phyloP scores from a whole-genome alignment of 1,284 basidiomycete genomes.

The Schizophyllum commune region DNA sequence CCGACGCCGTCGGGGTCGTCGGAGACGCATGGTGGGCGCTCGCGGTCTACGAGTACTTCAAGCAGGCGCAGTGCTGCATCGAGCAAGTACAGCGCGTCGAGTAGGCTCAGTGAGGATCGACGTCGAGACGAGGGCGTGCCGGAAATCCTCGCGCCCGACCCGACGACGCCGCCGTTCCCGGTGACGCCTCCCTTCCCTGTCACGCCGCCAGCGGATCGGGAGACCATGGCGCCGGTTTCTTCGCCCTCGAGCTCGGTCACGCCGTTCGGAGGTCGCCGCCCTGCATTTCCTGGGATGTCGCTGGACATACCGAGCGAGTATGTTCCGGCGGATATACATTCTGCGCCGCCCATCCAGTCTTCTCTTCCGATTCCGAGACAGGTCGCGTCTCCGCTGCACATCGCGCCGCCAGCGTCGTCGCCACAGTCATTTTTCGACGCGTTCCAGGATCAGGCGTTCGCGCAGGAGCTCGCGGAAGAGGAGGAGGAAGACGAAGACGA shows the following conservation, averaged over 20 bases:
- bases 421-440: constrained; percentile 68
- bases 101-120: not conserved
- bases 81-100: not conserved
- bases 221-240: not conserved
- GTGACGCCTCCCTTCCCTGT: constrained; percentile 19
- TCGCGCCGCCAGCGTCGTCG: constrained; percentile 32
- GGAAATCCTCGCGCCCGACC: constrained; percentile 29
- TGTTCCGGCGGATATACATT: constrained; percentile 29
- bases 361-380: not conserved
- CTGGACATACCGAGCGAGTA: constrained; percentile 10
- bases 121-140: constrained; percentile 7
- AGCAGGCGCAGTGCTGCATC: not conserved
- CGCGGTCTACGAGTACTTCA: not conserved
- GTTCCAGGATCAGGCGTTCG: constrained; percentile 59
- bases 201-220: not conserved
- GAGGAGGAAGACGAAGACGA: constrained; percentile 28
- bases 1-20: not conserved
- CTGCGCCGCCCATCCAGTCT: not conserved
- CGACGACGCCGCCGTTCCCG: constrained; percentile 33
- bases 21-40: not conserved
- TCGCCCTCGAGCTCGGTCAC: constrained; percentile 10
- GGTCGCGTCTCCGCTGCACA: not conserved
- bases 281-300: not conserved
- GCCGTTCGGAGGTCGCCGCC: not conserved
- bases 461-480: constrained; percentile 55